phyloP scores from a whole-genome alignment of 2,329 filamentous ascomycete genomes.

The Curvularia sp. region DNA sequence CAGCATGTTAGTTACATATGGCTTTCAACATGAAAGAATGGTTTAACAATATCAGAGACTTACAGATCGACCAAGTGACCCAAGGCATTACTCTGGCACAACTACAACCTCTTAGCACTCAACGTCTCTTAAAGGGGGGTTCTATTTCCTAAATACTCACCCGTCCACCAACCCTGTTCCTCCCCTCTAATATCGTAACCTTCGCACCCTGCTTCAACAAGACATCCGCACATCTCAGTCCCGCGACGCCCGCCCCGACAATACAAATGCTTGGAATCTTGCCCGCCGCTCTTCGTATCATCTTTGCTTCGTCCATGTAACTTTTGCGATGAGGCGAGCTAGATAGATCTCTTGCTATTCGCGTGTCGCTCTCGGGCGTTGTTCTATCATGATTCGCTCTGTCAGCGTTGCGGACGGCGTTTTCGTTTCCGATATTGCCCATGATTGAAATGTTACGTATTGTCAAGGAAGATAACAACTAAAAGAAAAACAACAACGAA shows the following conservation, averaged over 20 bases:
- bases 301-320: conserved; percentile 30
- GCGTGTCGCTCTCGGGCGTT: conserved; percentile 28
- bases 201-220: conserved; percentile 68
- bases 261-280: conserved; percentile 65
- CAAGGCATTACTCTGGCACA: conserved; percentile 57
- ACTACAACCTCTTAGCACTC: conserved; percentile 38
- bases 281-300: conserved; percentile 42
- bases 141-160: conserved; percentile 47
- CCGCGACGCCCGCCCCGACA: conserved; percentile 74
- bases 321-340: conserved; percentile 37
- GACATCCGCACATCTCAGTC: conserved; percentile 73
- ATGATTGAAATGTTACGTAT: conserved; percentile 10
- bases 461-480: background rate
- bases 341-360: conserved; percentile 46
- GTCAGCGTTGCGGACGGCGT: conserved; percentile 39
- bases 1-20: too few relatives aligned
- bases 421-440: conserved; percentile 36
- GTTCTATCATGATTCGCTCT: conserved; percentile 32
- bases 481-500: background rate
- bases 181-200: conserved; percentile 73
- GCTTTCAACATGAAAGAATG: too few relatives aligned
- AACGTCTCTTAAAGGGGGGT: background rate
- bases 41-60: conserved; percentile 33
- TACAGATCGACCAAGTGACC: conserved; percentile 65
- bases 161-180: conserved; percentile 71